Evolutionary conservation across 768 basidiomycete species (phyloP), one percentile per base, ranked within the genome.

Genomic region (Naematelia encephala): DNA sequence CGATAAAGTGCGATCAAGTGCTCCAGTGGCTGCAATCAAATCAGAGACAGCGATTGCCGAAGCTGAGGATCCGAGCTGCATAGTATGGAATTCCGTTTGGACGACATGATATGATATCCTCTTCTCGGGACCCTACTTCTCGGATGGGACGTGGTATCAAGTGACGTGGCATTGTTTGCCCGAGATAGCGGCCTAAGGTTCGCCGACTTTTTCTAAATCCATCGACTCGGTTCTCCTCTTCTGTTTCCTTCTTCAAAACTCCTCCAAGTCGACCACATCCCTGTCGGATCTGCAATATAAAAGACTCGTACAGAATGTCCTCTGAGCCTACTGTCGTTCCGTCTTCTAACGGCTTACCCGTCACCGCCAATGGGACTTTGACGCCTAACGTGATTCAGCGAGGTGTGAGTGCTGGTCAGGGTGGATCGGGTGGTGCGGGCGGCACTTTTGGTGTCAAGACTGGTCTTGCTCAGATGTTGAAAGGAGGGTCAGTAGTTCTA

Each of bases 391-490:
- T 69, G 19, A 56, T 65, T 5, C 56, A 54, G 21, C 57, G 67
- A 3, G 64, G 51, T 1, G 50, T 48, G 25, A 56, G 60, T n/a
- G 63, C 59, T 21, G 61, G 57, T 12, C 48, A 59, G 10, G 54
- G 57, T 4, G 63, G 59, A 1, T 39, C 55, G 16, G 65, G 62
- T 39, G 68, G 68, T 52, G 64, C 67, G 19, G 67, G 64, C 23
- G 77, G 75, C 2, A 75, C 74, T 21, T 76, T 75, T 54, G 72
- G 74, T 30, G 91, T 93, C 71, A 93, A 93, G 79, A 89, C 89
- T 22, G 92, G 91, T 59, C 81, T 98, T 47, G 91, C 93, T 2
- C 91, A 96, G 82, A 96, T 98, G 93, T 82, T 96, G 70, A 96
- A 96, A 84, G 64, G 67, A 57, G 62, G 44, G 54, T 57, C 56